A percentile compares a stretch with the other conserved stretches of the same genome.
Conservation (phyloP, 140 eudicot species). For the Erigeron philadelphicus region DNA sequence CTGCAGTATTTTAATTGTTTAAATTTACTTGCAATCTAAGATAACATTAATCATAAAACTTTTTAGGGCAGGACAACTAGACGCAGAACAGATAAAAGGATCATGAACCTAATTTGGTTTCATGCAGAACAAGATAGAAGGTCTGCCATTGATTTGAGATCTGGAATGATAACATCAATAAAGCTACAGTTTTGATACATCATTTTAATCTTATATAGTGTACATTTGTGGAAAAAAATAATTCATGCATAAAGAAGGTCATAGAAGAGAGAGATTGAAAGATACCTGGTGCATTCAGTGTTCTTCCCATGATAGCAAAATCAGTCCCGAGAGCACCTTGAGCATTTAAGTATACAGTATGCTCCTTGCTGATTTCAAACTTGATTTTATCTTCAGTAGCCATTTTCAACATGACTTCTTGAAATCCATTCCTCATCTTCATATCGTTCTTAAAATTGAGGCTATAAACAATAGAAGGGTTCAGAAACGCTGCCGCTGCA, state of each 20-base stretch:
- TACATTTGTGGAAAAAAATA: no score
- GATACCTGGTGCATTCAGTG: conserved; percentile 34
- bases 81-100: background rate
- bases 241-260: background rate
- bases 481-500: conserved; percentile 45
- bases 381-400: conserved; percentile 35
- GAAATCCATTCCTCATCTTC: conserved; percentile 45
- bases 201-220: no score
- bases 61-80: background rate
- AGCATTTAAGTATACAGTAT: conserved; percentile 40
- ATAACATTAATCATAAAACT: background rate
- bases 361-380: conserved; percentile 36
- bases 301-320: conserved; percentile 40
- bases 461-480: conserved; percentile 37
- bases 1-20: background rate
- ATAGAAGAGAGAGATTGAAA: background rate
- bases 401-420: conserved; percentile 44
- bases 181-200: no score
- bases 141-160: background rate
- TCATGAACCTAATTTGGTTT: background rate
- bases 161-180: background rate
- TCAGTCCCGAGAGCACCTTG: conserved; percentile 42
- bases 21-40: background rate
- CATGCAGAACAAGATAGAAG: background rate
- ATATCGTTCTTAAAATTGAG: conserved; percentile 26